A percentile compares a stretch with the other conserved stretches of the same genome.
Evolutionary conservation across 73 alveolate species (phyloP).

Genomic region (Tetrahymena elliotti): DNA sequence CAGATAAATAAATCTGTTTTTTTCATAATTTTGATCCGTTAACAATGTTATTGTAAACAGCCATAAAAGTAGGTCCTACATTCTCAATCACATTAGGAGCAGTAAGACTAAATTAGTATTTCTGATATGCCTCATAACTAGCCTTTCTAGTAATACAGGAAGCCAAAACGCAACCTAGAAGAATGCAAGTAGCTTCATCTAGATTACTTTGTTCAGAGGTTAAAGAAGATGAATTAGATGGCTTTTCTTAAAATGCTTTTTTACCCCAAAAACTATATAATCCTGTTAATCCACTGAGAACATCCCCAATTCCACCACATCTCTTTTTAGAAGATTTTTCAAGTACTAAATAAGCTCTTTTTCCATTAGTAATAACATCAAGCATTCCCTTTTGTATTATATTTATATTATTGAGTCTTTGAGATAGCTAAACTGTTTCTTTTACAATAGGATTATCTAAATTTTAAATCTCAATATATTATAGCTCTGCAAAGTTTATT

Average conservation of each 20-base stretch:
- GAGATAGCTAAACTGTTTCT: constrained; percentile 48
- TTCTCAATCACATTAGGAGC: constrained; percentile 79
- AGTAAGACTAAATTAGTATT: constrained; percentile 64
- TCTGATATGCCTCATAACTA: constrained; percentile 48
- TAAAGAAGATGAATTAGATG: not conserved
- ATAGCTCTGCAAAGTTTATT: constrained; percentile 17
- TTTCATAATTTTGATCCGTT: not conserved
- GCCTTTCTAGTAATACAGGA: constrained; percentile 56
- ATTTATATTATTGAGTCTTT: constrained; percentile 46
- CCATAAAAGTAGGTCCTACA: constrained; percentile 12
- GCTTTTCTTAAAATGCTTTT: not conserved
- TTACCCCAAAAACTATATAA: constrained; percentile 48
- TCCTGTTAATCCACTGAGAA: constrained; percentile 81
- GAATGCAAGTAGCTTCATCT: constrained; percentile 59
- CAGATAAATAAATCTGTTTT: too few species aligned
- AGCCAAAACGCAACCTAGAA: constrained; percentile 27
- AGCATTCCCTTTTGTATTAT: constrained; percentile 76
- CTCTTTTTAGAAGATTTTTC: constrained; percentile 74
- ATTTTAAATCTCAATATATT: not conserved
- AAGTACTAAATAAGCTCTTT: constrained; percentile 50
- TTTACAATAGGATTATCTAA: constrained; percentile 13
- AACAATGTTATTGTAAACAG: not conserved
- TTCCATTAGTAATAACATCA: constrained; percentile 92
- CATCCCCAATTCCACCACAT: constrained; percentile 98
- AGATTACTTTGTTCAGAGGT: constrained; percentile 35